Conservation (phyloP, 768 basidiomycete species). For the Phlebiopsis gigantea region DNA sequence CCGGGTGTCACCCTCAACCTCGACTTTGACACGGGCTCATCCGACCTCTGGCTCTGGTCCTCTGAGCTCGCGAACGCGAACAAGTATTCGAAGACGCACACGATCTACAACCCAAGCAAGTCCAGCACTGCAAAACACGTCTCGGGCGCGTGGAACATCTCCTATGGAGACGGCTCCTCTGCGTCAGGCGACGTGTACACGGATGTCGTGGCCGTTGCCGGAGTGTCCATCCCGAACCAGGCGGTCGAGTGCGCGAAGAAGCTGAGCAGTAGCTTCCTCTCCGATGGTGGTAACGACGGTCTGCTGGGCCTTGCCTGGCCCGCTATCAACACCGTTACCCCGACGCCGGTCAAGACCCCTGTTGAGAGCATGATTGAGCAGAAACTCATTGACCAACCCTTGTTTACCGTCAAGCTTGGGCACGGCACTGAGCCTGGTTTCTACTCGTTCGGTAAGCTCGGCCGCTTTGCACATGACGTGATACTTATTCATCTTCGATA, state of each 20-base stretch:
- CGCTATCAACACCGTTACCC: conserved; percentile 32
- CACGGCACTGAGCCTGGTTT: conserved; percentile 32
- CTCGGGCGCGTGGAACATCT: conserved; percentile 28
- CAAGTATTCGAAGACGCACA: conserved; percentile 21
- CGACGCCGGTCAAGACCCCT: conserved; percentile 31
- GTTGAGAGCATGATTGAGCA: conserved; percentile 35
- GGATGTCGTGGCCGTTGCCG: conserved; percentile 34
- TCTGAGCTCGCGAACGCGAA: conserved; percentile 22
- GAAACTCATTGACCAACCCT: conserved; percentile 25
- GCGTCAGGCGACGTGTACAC: conserved; percentile 32
- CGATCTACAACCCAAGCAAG: conserved; percentile 24
- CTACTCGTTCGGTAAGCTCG: conserved; percentile 31
- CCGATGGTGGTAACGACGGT: conserved; percentile 31
- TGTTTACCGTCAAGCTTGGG: conserved; percentile 34
- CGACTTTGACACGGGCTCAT: conserved; percentile 30
- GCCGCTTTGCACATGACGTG: neutral
- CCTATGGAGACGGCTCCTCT: conserved; percentile 37
- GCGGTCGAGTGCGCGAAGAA: conserved; percentile 33
- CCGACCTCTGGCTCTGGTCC: conserved; percentile 29
- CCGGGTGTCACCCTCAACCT: conserved; percentile 33
- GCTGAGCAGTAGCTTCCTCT: conserved; percentile 29
- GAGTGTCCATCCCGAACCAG: conserved; percentile 29
- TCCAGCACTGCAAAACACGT: conserved; percentile 27
- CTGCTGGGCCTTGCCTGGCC: conserved; percentile 35
- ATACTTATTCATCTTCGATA: neutral